These are phyloP conservation scores for Porogramme epimiltina DNA, from an alignment of 1,284 basidiomycete species.

Conservation along the genomic window DNA sequence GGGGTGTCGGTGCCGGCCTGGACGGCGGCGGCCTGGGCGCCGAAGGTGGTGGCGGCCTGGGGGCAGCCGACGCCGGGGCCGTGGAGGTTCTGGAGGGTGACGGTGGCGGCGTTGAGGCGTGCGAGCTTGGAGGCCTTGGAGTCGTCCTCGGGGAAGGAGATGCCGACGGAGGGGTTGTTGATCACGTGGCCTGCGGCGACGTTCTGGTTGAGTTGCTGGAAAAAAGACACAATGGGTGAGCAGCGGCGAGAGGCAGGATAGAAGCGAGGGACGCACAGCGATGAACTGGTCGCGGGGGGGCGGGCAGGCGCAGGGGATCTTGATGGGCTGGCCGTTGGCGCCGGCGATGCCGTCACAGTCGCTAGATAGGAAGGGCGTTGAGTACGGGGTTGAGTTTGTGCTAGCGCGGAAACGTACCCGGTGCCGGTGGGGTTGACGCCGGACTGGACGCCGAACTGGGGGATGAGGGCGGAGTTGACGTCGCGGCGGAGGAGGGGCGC, in stretches of 20 bases:
- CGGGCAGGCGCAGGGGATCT: conserved; percentile 48
- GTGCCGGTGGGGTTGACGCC: conserved; percentile 56
- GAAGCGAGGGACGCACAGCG: conserved; percentile 16
- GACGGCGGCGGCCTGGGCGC: conserved; percentile 32
- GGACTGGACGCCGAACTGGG: conserved; percentile 51
- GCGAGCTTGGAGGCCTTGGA: conserved; percentile 52
- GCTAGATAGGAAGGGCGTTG: conserved; percentile 9
- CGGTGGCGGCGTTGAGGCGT: conserved; percentile 46
- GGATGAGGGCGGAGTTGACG: conserved; percentile 47
- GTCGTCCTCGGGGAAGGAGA: conserved; percentile 62
- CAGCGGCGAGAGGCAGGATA: neutral
- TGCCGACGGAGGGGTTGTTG: conserved; percentile 56
- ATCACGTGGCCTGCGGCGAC: conserved; percentile 59
- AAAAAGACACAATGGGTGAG: neutral
- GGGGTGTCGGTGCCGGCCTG: conserved; percentile 16
- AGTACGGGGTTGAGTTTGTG: neutral
- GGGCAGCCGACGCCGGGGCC: conserved; percentile 42
- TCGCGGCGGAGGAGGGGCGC: conserved; percentile 2
- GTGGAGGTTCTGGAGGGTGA: conserved; percentile 40
- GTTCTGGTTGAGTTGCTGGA: conserved; percentile 54
- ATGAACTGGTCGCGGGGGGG: conserved; percentile 37
- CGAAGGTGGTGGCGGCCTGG: conserved; percentile 36
- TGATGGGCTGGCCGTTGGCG: too few relatives aligned
- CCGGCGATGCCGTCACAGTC: conserved; percentile 28
- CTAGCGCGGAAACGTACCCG: conserved; percentile 23